Evolutionary conservation across 805 yeast species (phyloP), one percentile per base, ranked within the genome.

Genomic region (Candida ovalis): DNA sequence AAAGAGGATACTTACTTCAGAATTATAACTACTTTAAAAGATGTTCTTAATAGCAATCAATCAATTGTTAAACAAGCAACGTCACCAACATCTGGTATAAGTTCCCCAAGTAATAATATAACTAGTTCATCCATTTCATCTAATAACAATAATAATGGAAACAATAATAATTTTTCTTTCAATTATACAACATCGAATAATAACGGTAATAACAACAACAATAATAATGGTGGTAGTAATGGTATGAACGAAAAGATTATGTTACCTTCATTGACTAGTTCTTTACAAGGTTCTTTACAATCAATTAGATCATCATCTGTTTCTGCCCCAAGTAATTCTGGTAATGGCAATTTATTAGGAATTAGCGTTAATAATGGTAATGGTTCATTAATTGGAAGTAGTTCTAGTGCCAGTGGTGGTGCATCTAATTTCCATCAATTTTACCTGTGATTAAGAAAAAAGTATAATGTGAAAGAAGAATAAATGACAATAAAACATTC

Each of bases 1-100:
- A 63, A 61, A 46, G 67, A 62, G 44, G 64, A 58, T 24, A 51
- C 61, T 12, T 63, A 59, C 41, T 45, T 50, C 42, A 54, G 50
- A 42, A 55, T 63, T 22, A 57, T 63, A 19, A 38, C 49, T 13
- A 46, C 56, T 27, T 53, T 62, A 40, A 60, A 54, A 42, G 60
- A 57, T 40, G 48, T 54, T 19, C 40, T 63, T 25, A 45, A 45
- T 23, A 32, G 33, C 18, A 45, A 41, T 23, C 35, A 12, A 15
- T 28, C 36, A 13, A 43, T 35, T 45, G 43, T 40, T 6, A 37
- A 41, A 12, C 44, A 36, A 21, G 43, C 49, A 9, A 51, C 43
- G 40, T 56, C 63, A 18, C 62, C 64, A 18, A 48, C 55, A 13
- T 54, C 60, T 7, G 55, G 54, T 13, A 46, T 51, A 1, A 50